These are phyloP conservation scores for Xylaria multiplex DNA, from an alignment of 2,329 filamentous ascomycete genomes.

Conservation along the genomic window DNA sequence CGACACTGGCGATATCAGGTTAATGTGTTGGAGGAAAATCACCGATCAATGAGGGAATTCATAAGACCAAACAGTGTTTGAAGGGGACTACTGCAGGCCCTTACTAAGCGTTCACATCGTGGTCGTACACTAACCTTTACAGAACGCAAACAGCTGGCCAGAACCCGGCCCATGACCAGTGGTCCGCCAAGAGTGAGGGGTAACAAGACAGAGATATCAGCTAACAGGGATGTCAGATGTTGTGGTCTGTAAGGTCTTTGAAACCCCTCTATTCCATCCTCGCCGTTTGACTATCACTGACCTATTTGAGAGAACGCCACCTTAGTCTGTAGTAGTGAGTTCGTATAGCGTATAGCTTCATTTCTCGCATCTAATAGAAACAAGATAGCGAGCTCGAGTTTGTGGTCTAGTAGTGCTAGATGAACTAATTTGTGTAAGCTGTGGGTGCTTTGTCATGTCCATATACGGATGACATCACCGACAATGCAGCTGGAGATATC, in stretches of 20 bases:
- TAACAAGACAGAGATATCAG: background rate
- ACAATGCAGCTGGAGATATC: slow-evolving; percentile 19
- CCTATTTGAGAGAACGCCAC: background rate
- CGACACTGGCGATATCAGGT: background rate
- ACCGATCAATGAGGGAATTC: slow-evolving; percentile 9
- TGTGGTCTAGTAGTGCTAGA: background rate
- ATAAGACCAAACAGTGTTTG: background rate
- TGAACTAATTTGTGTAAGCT: background rate
- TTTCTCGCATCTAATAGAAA: background rate
- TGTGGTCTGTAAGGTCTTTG: slow-evolving; percentile 18
- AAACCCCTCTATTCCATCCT: background rate
- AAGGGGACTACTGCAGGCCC: slow-evolving; percentile 23
- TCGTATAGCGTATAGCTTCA: background rate
- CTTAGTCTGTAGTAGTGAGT: too few species aligned
- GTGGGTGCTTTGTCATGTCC: slow-evolving; percentile 33
- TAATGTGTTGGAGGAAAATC: background rate
- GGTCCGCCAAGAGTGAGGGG: slow-evolving; percentile 27
- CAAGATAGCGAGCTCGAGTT: background rate
- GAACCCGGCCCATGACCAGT: background rate
- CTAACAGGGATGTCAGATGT: background rate
- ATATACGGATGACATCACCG: slow-evolving; percentile 37
- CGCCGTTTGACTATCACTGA: background rate
- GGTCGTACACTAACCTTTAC: background rate
- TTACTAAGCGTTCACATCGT: slow-evolving; percentile 26
- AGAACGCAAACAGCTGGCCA: background rate